Base-by-base conservation (phyloP, 495 filamentous ascomycete species). In the Penicillium subrubescens region DNA sequence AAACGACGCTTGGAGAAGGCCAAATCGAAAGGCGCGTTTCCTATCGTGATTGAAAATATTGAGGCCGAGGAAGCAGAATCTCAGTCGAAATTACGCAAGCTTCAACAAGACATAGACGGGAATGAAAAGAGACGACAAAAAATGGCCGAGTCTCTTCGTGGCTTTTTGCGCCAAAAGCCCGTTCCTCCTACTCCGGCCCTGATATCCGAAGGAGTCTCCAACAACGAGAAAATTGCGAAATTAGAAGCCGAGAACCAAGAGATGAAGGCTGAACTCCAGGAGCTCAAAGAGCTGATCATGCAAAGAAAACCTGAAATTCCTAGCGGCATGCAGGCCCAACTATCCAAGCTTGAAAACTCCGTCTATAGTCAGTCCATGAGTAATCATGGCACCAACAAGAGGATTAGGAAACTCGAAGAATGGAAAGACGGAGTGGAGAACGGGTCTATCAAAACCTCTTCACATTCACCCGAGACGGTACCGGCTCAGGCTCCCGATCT, bases 341-440 rank as follows among this genome's bases (percentile, higher is more conserved):
- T 56, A 2, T 37, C n/a, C 5, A 56, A 56, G 33, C 53, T 56
- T 11, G 53, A 56, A 23, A 56, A 56, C n/a, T 56, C 53, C 10
- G 53, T 56, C 12, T 25, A 37, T 8, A 56, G 14, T 21, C 53
- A 56, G 17, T 34, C 34, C n/a, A 25, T 56, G 31, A 56, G 33
- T 15, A 56, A 56, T n/a, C 53, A 56, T 35, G 34, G 31, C 21
- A 37, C 34, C 2, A 56, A 23, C 10, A 56, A 56, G 25, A 37
- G 34, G 14, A 5, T 56, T 21, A 17, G 53, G 21, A 35, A 39
- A 10, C 53, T 56, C 4, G 53, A 56, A 25, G 53, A 56, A 23
- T 56, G 53, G 53, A 56, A 39, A 23, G 53, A 56, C n/a, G 25
- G 19, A 23, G 25, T 56, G 53, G 31, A 56, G 7, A 10, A 19